Evolutionary conservation across 2,329 filamentous ascomycete genomes (phyloP), one percentile per base, ranked within the genome.

Genomic region (Periconia sp.): DNA sequence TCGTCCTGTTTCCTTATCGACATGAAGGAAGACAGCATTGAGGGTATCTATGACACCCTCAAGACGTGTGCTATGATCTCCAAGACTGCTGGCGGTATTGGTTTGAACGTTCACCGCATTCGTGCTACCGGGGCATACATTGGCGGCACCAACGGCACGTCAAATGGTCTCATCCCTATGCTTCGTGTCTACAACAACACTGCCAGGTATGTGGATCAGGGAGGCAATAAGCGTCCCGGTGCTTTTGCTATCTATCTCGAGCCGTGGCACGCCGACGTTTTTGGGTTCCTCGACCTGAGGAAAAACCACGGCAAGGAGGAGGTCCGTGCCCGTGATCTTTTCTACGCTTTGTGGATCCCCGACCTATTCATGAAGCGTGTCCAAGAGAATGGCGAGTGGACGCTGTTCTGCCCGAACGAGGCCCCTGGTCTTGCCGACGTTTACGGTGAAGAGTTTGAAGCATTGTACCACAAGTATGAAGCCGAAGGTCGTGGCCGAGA

Each of bases 231-330:
- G 86, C 91, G 94, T 53, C 94, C 94, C 30, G 94, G 94, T 78
- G 94, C 94, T 50, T 99, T 99, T 71, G 94, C 94, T 71, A 96
- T 99, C 77, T 99, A 99, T 78, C 85, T 99, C 15, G 94, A 99
- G 84, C 94, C 94, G 49, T 99, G 94, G 94, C 94, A 99, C 79
- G 89, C 92, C 2, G 94, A 99, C 76, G 89, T 99, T 57, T 97
- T 97, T 63, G 89, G 96, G 76, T 99, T 96, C 81, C 86, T 99
- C 62, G 95, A 99, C 70, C 85, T 99, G 50, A 89, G 94, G 70
- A 99, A 99, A 88, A 99, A 99, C 78, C 94, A 99, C 77, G 94
- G 94, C 65, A 99, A 99, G 80, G 94, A 99, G 75, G 94, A 99
- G 79, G 85, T 96, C 63, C 92, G 94, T 69, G 94, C 94, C 60